Base-by-base conservation (phyloP, 305 asterid species). In the Solanum hybrid region DNA sequence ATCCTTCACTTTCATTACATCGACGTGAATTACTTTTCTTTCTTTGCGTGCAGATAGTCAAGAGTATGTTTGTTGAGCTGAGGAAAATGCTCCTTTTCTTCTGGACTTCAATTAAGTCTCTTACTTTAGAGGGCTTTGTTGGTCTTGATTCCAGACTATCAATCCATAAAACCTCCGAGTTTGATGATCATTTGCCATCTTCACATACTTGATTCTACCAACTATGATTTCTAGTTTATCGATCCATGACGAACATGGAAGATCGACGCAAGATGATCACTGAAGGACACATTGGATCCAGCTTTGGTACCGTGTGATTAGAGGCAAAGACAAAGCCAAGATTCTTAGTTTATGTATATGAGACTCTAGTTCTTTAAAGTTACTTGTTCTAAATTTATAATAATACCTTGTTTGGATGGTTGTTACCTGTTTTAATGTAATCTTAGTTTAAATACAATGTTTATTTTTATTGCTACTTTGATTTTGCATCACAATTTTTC, bases 161-260 rank as follows among this genome's bases (percentile, higher is more conserved):
- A 95, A 94, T 97, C 89, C 94, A 94, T 82, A 95, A 77, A 91
- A 88, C 92, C 6, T 83, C 91, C 0, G 97, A 94, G 93, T 57
- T 98, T 1, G 15, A 32, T 17, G 94, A 97, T 37, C 97, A 91
- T 32, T 93, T 97, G 89, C 98, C 99, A 22, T 94, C 98, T 6
- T 95, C 99, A 29, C 98, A 95, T 87, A 96, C 99, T 78, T 97
- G 98, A 95, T 97, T 97, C 94, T 92, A 92, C 95, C 94, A 94
- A 89, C 10, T 97, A 90, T 94, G 96, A 89, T 92, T 97, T 88
- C 99, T 98, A 4, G 93, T 95, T 37, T 98, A 98, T 91, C 92
- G 94, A 33, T 91, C 95, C 7, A 41, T 90, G 87, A 45, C 82
- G 9, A 90, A 75, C 26, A 94, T 95, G 98, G 90, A 89, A 24